These are phyloP conservation scores for Cercospora sp. DNA, from an alignment of 2,329 filamentous ascomycete species.

Conservation along the genomic window DNA sequence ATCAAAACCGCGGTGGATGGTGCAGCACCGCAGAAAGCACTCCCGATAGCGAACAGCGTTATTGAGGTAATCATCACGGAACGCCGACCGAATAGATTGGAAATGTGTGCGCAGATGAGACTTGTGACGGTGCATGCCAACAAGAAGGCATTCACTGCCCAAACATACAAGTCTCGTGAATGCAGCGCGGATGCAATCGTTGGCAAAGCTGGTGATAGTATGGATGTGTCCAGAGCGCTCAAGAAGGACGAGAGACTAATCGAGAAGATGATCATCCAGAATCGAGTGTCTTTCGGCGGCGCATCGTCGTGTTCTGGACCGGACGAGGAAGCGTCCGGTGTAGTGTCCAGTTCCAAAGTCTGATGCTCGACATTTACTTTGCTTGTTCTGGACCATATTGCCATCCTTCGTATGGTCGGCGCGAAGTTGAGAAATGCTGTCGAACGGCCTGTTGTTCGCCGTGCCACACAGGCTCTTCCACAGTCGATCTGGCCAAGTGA, in stretches of 20 bases:
- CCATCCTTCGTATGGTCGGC: slow-evolving; percentile 11
- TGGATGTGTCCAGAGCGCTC: slow-evolving; percentile 58
- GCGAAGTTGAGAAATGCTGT: slow-evolving; percentile 1
- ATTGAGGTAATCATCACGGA: slow-evolving; percentile 62
- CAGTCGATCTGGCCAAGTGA: background rate
- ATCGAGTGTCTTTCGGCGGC: slow-evolving; percentile 13
- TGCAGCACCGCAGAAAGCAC: slow-evolving; percentile 58
- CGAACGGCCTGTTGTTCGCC: background rate
- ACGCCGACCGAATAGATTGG: slow-evolving; percentile 57
- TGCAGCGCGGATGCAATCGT: slow-evolving; percentile 46
- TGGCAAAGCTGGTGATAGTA: slow-evolving; percentile 25
- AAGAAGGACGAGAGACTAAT: slow-evolving; percentile 54
- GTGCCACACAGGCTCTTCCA: background rate
- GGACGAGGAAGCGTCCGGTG: slow-evolving; percentile 1
- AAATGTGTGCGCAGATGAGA: slow-evolving; percentile 43
- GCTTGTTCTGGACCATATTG: slow-evolving; percentile 2
- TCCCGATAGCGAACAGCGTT: slow-evolving; percentile 50
- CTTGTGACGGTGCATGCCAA: slow-evolving; percentile 44
- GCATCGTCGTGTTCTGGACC: slow-evolving; percentile 11
- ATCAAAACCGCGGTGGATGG: slow-evolving; percentile 59
- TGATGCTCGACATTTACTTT: slow-evolving; percentile 1
- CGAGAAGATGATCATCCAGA: slow-evolving; percentile 47
- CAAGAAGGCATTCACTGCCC: slow-evolving; percentile 55
- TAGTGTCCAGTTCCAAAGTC: slow-evolving; percentile 1
- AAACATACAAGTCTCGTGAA: slow-evolving; percentile 53